Conservation (phyloP, 2,329 filamentous ascomycete genomes). For the Phialophora macrospora region DNA sequence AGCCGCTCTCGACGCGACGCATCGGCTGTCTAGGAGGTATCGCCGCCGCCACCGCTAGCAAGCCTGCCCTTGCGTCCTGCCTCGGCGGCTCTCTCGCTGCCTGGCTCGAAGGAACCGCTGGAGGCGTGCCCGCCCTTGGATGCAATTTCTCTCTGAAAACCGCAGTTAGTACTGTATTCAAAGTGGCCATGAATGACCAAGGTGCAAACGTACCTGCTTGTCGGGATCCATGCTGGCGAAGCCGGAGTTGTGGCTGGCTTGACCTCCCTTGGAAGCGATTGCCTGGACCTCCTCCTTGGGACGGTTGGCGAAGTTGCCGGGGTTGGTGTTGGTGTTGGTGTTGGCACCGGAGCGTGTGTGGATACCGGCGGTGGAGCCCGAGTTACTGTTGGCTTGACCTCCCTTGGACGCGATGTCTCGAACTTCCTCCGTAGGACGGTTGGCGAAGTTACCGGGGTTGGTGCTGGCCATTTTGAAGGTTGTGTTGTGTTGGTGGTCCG, state of each 20-base stretch:
- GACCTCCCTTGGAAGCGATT: constrained; percentile 48
- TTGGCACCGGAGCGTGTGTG: no score
- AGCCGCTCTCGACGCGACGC: background rate
- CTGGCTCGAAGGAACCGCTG: constrained; percentile 59
- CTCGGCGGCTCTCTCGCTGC: constrained; percentile 58
- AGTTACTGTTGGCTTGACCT: constrained; percentile 42
- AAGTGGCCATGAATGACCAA: background rate
- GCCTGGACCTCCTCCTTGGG: constrained; percentile 45
- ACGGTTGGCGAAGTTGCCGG: constrained; percentile 39
- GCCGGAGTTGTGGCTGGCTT: constrained; percentile 43
- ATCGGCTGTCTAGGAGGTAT: background rate
- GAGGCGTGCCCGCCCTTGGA: constrained; percentile 61
- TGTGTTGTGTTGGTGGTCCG: background rate
- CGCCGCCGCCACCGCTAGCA: constrained; percentile 4
- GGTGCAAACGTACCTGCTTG: constrained; percentile 40
- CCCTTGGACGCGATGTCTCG: constrained; percentile 48
- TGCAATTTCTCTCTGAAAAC: constrained; percentile 57
- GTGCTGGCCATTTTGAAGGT: constrained; percentile 15
- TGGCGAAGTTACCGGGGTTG: constrained; percentile 47
- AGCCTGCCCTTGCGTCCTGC: constrained; percentile 61
- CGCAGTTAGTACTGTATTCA: no score
- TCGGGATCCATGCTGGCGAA: constrained; percentile 42
- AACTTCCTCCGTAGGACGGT: constrained; percentile 45
- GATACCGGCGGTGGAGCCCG: no score
- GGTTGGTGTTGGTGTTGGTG: background rate